Conservation (phyloP, 1,139 yeast species). For the Yamadazyma trypodendri region DNA sequence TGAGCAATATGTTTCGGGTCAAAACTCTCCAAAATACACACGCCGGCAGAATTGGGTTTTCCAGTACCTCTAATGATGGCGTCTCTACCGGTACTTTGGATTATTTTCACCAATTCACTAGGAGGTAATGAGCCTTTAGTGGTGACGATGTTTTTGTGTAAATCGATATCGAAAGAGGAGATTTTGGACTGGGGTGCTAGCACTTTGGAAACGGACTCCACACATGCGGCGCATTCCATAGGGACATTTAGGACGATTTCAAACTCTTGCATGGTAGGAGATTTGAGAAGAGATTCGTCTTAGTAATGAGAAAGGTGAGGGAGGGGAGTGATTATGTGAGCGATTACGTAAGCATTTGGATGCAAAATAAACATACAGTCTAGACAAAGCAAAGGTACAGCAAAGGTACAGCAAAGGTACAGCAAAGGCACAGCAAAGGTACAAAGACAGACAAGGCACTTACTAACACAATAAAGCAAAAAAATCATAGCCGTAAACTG, state of each 20-base stretch:
- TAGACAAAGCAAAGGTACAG: too few relatives aligned
- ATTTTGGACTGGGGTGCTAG: slow-evolving; percentile 50
- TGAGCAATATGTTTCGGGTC: slow-evolving; percentile 43
- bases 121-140: slow-evolving; percentile 71
- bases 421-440: background rate
- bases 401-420: too few relatives aligned
- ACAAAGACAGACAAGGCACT: too few relatives aligned
- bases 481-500: slow-evolving; percentile 38
- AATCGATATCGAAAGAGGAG: slow-evolving; percentile 49
- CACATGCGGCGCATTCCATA: slow-evolving; percentile 71
- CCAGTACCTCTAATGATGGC: slow-evolving; percentile 94
- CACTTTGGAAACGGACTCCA: slow-evolving; percentile 54
- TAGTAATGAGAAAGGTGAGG: background rate
- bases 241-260: slow-evolving; percentile 79
- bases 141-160: slow-evolving; percentile 55
- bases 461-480: slow-evolving; percentile 11
- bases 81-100: slow-evolving; percentile 75
- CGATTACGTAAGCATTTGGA: slow-evolving; percentile 5
- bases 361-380: too few relatives aligned
- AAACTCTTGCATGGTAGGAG: slow-evolving; percentile 24
- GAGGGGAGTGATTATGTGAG: background rate
- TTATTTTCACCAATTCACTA: slow-evolving; percentile 59
- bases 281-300: too few relatives aligned
- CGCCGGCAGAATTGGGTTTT: slow-evolving; percentile 84
- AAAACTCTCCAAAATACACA: slow-evolving; percentile 80